Evolutionary conservation across 192 early-diverging fungal species (phyloP).

Genomic region (Spizellomyces punctatus): DNA sequence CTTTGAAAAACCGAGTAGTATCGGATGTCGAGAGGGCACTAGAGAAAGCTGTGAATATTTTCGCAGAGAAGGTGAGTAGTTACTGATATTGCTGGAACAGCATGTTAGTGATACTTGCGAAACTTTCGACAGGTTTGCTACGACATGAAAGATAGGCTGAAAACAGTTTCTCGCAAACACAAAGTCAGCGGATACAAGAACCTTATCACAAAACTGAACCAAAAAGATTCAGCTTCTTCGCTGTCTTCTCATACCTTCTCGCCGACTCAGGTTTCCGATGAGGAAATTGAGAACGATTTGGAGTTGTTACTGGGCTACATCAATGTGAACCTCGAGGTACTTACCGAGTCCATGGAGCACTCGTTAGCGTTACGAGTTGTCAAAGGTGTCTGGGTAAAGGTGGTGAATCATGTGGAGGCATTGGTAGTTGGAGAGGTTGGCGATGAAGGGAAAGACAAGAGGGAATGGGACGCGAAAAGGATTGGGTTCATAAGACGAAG

Average conservation of each 20-base stretch:
- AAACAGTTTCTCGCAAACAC: conserved; percentile 30
- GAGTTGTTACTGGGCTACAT: conserved; percentile 29
- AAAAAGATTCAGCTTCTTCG: not conserved
- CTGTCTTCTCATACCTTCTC: not conserved
- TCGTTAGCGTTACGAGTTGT: conserved; percentile 28
- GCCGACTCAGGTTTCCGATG: not conserved
- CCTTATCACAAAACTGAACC: conserved; percentile 28
- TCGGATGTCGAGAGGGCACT: not conserved
- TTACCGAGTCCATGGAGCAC: conserved; percentile 28
- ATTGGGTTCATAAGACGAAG: conserved; percentile 23
- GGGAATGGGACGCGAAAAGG: conserved; percentile 31
- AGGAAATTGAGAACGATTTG: conserved; percentile 27
- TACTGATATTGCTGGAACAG: not conserved
- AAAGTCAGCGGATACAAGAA: conserved; percentile 17
- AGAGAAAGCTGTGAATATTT: conserved; percentile 2
- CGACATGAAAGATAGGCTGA: conserved; percentile 35
- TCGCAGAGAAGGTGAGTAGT: conserved; percentile 29
- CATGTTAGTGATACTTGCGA: not conserved
- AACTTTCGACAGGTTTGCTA: conserved; percentile 22
- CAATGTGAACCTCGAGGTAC: conserved; percentile 40
- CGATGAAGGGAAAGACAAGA: conserved; percentile 31
- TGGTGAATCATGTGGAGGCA: conserved; percentile 23
- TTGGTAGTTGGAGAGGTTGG: conserved; percentile 34
- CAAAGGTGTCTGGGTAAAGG: conserved; percentile 29
- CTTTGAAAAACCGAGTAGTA: too few species aligned